Evolutionary conservation across 1,284 basidiomycete genomes (phyloP).

Genomic region (Melampsora occidentalis): DNA sequence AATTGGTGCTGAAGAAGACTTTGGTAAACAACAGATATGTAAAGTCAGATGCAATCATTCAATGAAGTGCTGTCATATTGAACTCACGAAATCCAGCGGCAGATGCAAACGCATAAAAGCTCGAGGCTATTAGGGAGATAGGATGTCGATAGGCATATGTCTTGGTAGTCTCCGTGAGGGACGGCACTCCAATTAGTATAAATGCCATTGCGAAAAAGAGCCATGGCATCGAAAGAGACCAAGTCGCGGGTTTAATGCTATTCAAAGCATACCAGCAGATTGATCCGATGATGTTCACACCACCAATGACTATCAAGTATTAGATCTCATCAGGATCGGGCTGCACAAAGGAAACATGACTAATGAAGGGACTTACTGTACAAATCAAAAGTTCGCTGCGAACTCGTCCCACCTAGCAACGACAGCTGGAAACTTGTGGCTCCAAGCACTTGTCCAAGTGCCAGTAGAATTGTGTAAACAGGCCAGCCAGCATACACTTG

Average conservation of each 20-base stretch:
- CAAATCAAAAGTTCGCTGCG: conserved; percentile 73
- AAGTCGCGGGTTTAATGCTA: conserved; percentile 79
- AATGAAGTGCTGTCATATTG: not conserved
- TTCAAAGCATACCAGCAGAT: conserved; percentile 86
- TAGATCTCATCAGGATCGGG: too few relatives aligned
- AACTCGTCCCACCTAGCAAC: conserved; percentile 76
- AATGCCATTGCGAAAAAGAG: conserved; percentile 82
- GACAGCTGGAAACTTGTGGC: conserved; percentile 94
- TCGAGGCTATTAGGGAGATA: conserved; percentile 70
- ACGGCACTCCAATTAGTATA: conserved; percentile 81
- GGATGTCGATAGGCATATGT: conserved; percentile 58
- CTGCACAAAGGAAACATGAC: not conserved
- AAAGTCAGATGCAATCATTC: not conserved
- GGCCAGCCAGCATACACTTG: conserved; percentile 66
- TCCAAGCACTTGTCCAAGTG: conserved; percentile 74
- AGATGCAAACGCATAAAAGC: conserved; percentile 82
- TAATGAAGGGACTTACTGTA: conserved; percentile 58
- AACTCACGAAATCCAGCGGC: conserved; percentile 69
- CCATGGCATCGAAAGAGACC: conserved; percentile 80
- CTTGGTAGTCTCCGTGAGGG: conserved; percentile 59
- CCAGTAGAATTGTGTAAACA: conserved; percentile 81
- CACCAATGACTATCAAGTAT: conserved; percentile 62
- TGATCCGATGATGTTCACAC: conserved; percentile 77
- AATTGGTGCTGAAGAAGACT: conserved; percentile 86
- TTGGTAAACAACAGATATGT: not conserved